A percentile compares a stretch with the other conserved stretches of the same genome.
phyloP scores from a whole-genome alignment of 305 asterid species.

The Ilex paraguariensis region DNA sequence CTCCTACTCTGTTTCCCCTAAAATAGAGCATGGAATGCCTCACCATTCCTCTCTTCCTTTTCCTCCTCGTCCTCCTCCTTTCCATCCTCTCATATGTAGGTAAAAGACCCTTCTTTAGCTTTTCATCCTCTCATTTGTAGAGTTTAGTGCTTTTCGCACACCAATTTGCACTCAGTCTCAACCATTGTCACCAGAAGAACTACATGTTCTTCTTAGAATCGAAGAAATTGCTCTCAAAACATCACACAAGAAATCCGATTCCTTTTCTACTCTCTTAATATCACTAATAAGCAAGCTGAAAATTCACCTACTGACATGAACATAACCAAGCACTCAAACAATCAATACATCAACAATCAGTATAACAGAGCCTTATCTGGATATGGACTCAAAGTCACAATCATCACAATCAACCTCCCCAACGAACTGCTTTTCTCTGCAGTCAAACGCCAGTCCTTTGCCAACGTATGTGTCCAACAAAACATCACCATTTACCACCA shows the following conservation, averaged over 20 bases:
- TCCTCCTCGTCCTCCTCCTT: conserved; percentile 3
- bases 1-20: conserved; percentile 12
- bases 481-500: conserved; percentile 61
- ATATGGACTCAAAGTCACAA: conserved; percentile 59
- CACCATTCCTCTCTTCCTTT: conserved; percentile 11
- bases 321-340: conserved; percentile 72
- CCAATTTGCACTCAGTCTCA: background rate
- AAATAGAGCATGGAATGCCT: conserved; percentile 20
- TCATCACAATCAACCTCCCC: conserved; percentile 72
- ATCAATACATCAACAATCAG: no score
- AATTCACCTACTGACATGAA: conserved; percentile 48
- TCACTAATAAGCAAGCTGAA: no score
- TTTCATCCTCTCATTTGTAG: no score
- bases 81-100: conserved; percentile 17
- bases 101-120: background rate
- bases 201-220: no score
- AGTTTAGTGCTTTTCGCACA: background rate
- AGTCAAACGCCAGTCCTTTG: conserved; percentile 67
- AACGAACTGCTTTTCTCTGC: conserved; percentile 73
- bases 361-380: conserved; percentile 47
- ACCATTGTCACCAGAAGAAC: background rate
- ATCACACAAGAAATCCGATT: no score
- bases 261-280: no score
- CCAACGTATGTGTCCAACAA: conserved; percentile 54
- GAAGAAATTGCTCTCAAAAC: no score